Base-by-base conservation (phyloP, 306 rosid species). In the Cajanus cajan region DNA sequence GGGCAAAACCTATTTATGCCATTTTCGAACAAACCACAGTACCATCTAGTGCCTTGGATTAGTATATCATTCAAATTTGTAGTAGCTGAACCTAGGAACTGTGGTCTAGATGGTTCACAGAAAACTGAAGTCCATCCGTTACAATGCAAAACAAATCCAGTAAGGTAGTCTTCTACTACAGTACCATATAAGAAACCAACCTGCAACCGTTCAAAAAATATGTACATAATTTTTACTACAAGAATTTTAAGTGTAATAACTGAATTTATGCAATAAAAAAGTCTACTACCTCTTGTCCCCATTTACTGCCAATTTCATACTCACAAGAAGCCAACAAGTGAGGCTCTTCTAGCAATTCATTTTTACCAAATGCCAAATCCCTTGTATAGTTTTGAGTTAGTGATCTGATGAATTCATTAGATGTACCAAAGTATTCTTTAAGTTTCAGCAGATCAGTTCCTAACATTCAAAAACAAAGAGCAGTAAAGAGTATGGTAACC, bases 71-170 rank as follows among this genome's bases (percentile, higher is more conserved):
- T 85, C 83, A 91, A 77, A 70, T 69, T 87, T 11, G 90, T 90
- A 2, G 81, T 70, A 7, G 87, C 88, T 57, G 78, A 41, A 11
- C 98, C 98, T 37, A 90, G 78, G 73, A 94, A 94, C 59, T 87
- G 94, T 7, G 97, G 89, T 73, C 73, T 86, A 15, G 83, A 11
- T 24, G 98, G 89, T 28, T 88, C 47, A 43, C 82, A 82, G 59
- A 79, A 91, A 59, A 91, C 87, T 6, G 93, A 91, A 48, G 37
- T 90, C 95, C 98, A 93, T 31, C 93, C 95, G 40, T 86, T 80
- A 71, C 87, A 87, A 21, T 93, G 88, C 71, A 93, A 68, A 22
- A 51, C 24, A 59, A 88, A 84, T 61, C 95, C 89, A 1, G 98
- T 93, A 6, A 88, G 72, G 64, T 16, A 80, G 45, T 90, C 96